Conservation (phyloP, 2,329 filamentous ascomycete species). For the Magnaporthiopsis incrustans region DNA sequence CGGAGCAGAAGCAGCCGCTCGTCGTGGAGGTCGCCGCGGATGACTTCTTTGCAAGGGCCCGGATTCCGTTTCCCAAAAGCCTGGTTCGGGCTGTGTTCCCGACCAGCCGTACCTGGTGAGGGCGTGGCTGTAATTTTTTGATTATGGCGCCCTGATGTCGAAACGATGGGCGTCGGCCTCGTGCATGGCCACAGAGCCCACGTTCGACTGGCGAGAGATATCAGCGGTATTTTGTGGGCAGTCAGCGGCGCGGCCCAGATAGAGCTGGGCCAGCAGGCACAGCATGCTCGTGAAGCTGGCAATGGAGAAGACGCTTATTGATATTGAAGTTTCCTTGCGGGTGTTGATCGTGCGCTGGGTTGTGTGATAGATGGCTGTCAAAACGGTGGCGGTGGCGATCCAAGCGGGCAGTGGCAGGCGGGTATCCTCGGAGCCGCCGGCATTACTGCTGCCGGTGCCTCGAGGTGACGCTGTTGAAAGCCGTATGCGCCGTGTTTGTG, state of each 20-base stretch:
- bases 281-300: conserved; percentile 72
- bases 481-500: too few relatives aligned
- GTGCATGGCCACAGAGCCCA: too few relatives aligned
- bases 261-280: conserved; percentile 57
- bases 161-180: too few relatives aligned
- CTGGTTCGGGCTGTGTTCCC: too few relatives aligned
- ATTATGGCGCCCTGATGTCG: too few relatives aligned
- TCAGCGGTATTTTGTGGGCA: conserved; percentile 52
- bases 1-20: conserved; percentile 21
- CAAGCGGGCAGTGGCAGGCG: conserved; percentile 67
- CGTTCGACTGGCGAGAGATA: conserved; percentile 28
- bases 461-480: too few relatives aligned
- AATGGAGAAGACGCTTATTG: conserved; percentile 69
- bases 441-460: conserved; percentile 15
- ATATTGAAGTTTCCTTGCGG: conserved; percentile 68
- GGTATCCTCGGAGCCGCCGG: conserved; percentile 61
- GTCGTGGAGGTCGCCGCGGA: conserved; percentile 62
- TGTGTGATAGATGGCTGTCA: conserved; percentile 68
- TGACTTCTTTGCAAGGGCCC: too few relatives aligned
- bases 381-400: conserved; percentile 67
- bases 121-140: too few relatives aligned
- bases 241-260: conserved; percentile 48
- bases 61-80: too few relatives aligned
- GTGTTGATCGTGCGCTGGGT: conserved; percentile 74
- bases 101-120: too few relatives aligned